Percentiles rank a stretch among this genome's conserved stretches.
Conservation (phyloP, 1,139 yeast species). For the Candida tunisiensis region DNA sequence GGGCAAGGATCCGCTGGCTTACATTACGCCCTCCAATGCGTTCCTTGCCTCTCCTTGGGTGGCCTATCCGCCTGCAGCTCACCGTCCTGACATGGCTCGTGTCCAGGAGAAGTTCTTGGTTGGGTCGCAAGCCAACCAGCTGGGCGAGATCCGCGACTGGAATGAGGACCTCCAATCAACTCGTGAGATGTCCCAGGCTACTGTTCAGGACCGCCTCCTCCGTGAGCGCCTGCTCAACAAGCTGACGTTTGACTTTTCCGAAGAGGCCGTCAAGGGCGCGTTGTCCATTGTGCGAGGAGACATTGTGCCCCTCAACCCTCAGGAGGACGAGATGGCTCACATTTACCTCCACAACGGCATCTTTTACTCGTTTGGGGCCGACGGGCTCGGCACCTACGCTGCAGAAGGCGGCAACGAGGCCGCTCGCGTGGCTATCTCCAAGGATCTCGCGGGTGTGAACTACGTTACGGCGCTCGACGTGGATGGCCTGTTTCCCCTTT, state of each 20-base stretch:
- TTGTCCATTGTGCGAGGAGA: constrained; percentile 60
- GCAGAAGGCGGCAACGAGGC: constrained; percentile 71
- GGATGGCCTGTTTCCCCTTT: constrained; percentile 47
- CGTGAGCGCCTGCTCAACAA: constrained; percentile 65
- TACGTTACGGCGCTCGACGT: constrained; percentile 51
- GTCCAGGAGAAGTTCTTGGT: constrained; percentile 38
- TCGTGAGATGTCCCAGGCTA: constrained; percentile 40
- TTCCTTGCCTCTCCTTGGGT: constrained; percentile 67
- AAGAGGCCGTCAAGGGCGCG: constrained; percentile 67
- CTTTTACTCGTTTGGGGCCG: constrained; percentile 69
- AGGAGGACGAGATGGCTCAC: constrained; percentile 37
- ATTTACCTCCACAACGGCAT: constrained; percentile 71
- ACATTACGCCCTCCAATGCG: constrained; percentile 45
- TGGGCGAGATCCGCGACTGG: constrained; percentile 43
- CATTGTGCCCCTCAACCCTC: constrained; percentile 64
- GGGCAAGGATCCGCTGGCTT: constrained; percentile 32
- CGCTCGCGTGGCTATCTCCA: constrained; percentile 63
- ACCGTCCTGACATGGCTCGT: constrained; percentile 42
- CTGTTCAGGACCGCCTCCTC: constrained; percentile 49
- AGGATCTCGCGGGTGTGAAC: constrained; percentile 63
- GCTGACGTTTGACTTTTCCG: constrained; percentile 62
- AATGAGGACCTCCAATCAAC: constrained; percentile 80
- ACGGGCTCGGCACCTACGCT: constrained; percentile 52
- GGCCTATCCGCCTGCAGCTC: constrained; percentile 17
- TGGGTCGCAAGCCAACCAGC: constrained; percentile 41